Evolutionary conservation across 148 eudicot species (phyloP).

Genomic region (Limonium bicolor): DNA sequence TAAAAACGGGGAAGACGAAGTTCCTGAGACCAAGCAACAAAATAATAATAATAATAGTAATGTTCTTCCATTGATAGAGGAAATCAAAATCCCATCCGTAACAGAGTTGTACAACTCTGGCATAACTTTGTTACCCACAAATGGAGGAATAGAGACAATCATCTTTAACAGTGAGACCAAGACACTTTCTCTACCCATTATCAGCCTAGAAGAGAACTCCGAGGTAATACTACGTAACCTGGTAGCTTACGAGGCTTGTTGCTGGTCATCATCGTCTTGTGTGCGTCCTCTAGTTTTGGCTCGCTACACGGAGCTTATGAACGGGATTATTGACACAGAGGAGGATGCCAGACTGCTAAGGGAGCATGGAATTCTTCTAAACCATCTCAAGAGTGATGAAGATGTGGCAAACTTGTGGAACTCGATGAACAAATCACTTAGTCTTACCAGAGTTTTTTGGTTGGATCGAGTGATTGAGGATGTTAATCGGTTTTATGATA

Average conservation of each 20-base stretch:
- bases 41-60: not conserved
- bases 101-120: conserved; percentile 16
- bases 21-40: not conserved
- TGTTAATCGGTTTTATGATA: conserved; percentile 31
- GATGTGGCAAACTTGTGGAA: conserved; percentile 48
- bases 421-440: conserved; percentile 45
- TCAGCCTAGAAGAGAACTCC: conserved; percentile 16
- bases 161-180: conserved; percentile 6
- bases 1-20: conserved; percentile 2
- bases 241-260: conserved; percentile 43
- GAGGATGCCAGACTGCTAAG: conserved; percentile 44
- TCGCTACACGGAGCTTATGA: conserved; percentile 49
- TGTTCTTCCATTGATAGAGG: conserved; percentile 14
- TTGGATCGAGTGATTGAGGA: conserved; percentile 42
- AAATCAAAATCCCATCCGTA: conserved; percentile 23
- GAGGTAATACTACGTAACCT: conserved; percentile 21
- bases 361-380: conserved; percentile 30
- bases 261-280: too few species aligned
- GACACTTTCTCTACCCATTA: conserved; percentile 13
- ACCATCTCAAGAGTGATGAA: conserved; percentile 34
- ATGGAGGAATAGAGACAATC: conserved; percentile 6
- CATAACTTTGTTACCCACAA: conserved; percentile 12
- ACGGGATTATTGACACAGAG: conserved; percentile 40
- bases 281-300: conserved; percentile 29
- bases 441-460: conserved; percentile 29